Evolutionary conservation across 129 eudicot genomes (phyloP), one percentile per base, ranked within the genome.

Genomic region (Tagetes erecta): DNA sequence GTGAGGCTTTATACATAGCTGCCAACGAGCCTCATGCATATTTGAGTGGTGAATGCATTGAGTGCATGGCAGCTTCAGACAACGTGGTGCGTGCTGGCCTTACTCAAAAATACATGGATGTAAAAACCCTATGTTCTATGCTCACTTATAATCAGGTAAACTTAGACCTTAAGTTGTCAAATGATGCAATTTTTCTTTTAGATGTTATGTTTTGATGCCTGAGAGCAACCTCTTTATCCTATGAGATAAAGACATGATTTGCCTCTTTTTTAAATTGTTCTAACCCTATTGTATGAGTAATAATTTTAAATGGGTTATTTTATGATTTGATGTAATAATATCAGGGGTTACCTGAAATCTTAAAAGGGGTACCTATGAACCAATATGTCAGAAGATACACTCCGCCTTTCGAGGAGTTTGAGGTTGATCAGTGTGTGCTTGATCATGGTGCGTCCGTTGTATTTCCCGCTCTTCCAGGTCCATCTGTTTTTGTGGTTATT

Each of bases 61-160:
- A 94, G 70, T 94, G 98, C 80, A 94, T 94, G 98, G 98, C 98
- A 45, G 90, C 97, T 20, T 94, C 98, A 59, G 98, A 94, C 68
- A 90, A 94, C 67, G 98, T 94, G 3, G 96, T 94, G 27, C 97
- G 98, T 10, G 98, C 98, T 27, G 98, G 98, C 70, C 97, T 94
- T 40, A 94, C 98, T 73, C 92, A 96, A 3, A 90, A 94, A 80
- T 39, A 84, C 55, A 77, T 92, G 37, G 98, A 94, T 82, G 96
- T 91, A 47, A 74, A 81, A 63, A 86, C 80, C 42, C 86, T 94
- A 34, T 88, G 96, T 67, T 83, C 95, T 34, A 94, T 94, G 98
- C 98, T 94, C 73, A 90, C 93, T 20, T 94, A 90, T 81, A 94
- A 86, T 53, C 97, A 87, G 92, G 98, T 92, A 58, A 63, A 6